Conservation (phyloP, 1,284 basidiomycete genomes). For the Moesziomyces parantarcticus region DNA sequence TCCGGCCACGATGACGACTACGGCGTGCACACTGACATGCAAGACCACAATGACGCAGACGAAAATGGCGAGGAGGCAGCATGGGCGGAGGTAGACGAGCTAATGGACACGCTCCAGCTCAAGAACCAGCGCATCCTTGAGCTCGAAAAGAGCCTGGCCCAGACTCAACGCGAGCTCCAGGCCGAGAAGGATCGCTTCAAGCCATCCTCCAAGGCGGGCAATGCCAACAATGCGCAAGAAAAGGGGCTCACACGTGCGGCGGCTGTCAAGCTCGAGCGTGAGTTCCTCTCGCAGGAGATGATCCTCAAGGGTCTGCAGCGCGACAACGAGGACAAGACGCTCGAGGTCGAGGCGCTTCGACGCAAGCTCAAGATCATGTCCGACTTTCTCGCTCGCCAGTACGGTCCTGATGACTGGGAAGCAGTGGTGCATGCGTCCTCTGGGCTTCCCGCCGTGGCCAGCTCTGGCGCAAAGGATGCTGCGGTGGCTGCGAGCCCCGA, state of each 20-base stretch:
- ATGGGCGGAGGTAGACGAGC: constrained; percentile 43
- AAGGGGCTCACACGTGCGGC: constrained; percentile 47
- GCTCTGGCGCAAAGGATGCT: constrained; percentile 10
- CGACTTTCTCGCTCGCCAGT: constrained; percentile 48
- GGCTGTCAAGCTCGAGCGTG: constrained; percentile 55
- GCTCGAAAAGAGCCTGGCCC: constrained; percentile 36
- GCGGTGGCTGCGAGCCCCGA: constrained; percentile 15
- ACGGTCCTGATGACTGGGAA: constrained; percentile 56
- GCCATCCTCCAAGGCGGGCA: constrained; percentile 9
- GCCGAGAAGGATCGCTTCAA: constrained; percentile 33
- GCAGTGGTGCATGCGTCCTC: constrained; percentile 38
- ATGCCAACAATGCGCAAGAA: constrained; percentile 3
- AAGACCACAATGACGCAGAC: constrained; percentile 10
- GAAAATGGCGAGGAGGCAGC: constrained; percentile 43
- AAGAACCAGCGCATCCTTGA: constrained; percentile 48
- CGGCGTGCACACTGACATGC: neutral
- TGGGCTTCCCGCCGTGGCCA: neutral
- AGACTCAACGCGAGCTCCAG: constrained; percentile 35
- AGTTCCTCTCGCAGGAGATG: constrained; percentile 59
- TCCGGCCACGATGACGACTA: neutral
- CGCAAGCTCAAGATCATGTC: constrained; percentile 52
- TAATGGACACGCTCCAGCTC: constrained; percentile 47
- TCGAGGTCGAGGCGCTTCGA: constrained; percentile 53
- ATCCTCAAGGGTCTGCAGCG: constrained; percentile 59
- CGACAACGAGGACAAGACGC: constrained; percentile 61